These are phyloP conservation scores for Platanthera guangdongensis DNA, from an alignment of 106 monocot genomes.

Conservation along the genomic window DNA sequence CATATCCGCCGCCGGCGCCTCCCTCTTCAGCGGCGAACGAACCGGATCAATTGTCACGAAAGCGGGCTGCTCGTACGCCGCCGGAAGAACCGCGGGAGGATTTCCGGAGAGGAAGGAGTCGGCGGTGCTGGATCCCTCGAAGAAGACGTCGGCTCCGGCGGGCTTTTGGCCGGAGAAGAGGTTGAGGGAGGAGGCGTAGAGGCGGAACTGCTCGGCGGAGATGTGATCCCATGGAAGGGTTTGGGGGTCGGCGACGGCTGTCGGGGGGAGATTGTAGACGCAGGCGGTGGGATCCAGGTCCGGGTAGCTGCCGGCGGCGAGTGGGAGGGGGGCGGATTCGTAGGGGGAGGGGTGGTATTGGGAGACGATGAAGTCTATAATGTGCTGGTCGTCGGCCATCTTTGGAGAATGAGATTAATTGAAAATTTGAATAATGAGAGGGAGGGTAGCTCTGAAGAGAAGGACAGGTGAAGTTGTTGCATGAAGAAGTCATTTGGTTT, in stretches of 20 bases:
- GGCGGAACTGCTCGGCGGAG: slow-evolving; percentile 20
- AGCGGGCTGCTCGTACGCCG: slow-evolving; percentile 10
- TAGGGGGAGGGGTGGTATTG: slow-evolving; percentile 24
- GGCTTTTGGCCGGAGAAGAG: slow-evolving; percentile 15
- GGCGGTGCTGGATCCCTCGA: slow-evolving; percentile 10
- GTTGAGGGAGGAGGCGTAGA: slow-evolving; percentile 25
- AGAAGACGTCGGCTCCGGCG: slow-evolving; percentile 5
- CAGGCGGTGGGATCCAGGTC: neutral
- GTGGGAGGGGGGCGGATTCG: neutral
- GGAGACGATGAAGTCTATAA: slow-evolving; percentile 42
- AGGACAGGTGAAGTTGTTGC: no score
- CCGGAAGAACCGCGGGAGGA: neutral
- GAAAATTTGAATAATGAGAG: no score
- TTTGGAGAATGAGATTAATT: neutral
- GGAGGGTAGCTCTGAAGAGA: no score
- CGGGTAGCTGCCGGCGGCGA: neutral
- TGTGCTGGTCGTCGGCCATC: slow-evolving; percentile 50
- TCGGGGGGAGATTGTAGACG: neutral
- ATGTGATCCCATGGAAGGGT: slow-evolving; percentile 23
- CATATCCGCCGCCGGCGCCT: slow-evolving; percentile 18
- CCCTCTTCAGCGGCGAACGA: neutral
- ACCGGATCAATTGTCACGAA: neutral
- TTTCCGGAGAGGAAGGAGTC: slow-evolving; percentile 16
- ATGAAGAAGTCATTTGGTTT: no score
- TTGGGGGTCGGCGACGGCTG: neutral